These are phyloP conservation scores for Lecanosticta acicola DNA, from an alignment of 2,329 filamentous ascomycete genomes.

Conservation along the genomic window DNA sequence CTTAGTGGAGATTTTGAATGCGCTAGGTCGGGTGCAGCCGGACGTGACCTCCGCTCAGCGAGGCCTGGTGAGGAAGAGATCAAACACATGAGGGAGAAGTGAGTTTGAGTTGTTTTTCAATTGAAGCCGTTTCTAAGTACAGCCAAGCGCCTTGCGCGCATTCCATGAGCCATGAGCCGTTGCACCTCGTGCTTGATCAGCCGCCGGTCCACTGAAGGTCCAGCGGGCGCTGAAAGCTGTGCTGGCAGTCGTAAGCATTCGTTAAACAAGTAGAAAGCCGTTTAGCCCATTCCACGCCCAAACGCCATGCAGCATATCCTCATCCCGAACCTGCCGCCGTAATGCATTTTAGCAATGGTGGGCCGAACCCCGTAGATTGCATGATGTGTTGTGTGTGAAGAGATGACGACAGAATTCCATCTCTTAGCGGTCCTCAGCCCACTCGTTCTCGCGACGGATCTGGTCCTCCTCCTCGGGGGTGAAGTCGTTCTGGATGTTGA, in stretches of 20 bases:
- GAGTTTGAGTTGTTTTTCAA: not conserved
- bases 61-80: not conserved
- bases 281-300: constrained; percentile 1
- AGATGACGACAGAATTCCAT: not conserved
- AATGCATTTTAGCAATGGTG: constrained; percentile 12
- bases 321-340: constrained; percentile 4
- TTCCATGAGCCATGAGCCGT: not conserved
- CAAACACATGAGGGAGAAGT: not conserved
- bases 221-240: constrained; percentile 1
- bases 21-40: not conserved
- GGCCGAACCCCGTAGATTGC: not conserved
- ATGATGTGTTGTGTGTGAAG: constrained; percentile 1
- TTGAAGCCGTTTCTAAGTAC: constrained; percentile 5
- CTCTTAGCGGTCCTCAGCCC: constrained; percentile 38
- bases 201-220: constrained; percentile 1
- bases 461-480: constrained; percentile 98
- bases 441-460: constrained; percentile 57
- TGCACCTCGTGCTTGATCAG: not conserved
- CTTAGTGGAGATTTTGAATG: not conserved
- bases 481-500: constrained; percentile 99
- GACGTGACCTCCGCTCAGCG: not conserved
- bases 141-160: constrained; percentile 7
- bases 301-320: constrained; percentile 10
- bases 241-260: constrained; percentile 4
- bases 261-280: not conserved